Percentiles rank a stretch among this genome's conserved stretches.
These are phyloP conservation scores for Ramalina peruviana DNA, from an alignment of 495 filamentous ascomycete genomes.

Conservation along the genomic window DNA sequence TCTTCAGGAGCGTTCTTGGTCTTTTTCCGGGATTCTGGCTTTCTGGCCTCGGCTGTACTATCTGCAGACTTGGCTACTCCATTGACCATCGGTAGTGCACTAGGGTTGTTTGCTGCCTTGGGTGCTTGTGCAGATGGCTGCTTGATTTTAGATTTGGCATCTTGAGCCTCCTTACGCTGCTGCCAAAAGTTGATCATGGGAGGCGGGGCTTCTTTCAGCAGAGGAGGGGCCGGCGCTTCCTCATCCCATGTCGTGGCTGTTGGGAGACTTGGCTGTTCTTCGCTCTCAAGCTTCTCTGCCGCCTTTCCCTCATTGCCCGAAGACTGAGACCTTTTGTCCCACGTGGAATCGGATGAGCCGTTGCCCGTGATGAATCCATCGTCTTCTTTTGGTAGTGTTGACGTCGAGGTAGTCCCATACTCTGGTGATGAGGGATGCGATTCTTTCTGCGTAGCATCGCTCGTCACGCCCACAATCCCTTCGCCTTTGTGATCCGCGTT, in stretches of 20 bases:
- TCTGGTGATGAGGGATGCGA: constrained; percentile 57
- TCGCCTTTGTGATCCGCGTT: constrained; percentile 25
- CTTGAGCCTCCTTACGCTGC: constrained; percentile 54
- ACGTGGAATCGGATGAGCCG: constrained; percentile 45
- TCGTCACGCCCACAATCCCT: constrained; percentile 21
- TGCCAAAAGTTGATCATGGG: constrained; percentile 81
- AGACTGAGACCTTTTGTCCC: constrained; percentile 52
- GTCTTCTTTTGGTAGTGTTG: constrained; percentile 57
- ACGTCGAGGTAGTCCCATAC: constrained; percentile 49
- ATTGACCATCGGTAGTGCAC: not conserved
- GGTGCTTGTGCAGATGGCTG: constrained; percentile 13
- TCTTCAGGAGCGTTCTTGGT: constrained; percentile 16
- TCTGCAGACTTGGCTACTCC: constrained; percentile 20
- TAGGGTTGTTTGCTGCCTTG: constrained; percentile 16
- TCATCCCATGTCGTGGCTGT: constrained; percentile 25
- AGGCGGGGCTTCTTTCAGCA: constrained; percentile 65
- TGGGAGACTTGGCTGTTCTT: constrained; percentile 26
- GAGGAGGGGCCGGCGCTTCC: constrained; percentile 34
- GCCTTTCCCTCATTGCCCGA: constrained; percentile 26
- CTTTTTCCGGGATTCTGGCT: constrained; percentile 18
- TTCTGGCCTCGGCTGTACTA: constrained; percentile 18
- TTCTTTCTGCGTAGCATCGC: constrained; percentile 17
- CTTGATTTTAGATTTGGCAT: constrained; percentile 47
- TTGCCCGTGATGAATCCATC: constrained; percentile 46
- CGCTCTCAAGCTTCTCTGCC: constrained; percentile 31